Evolutionary conservation across 441 rosid genomes (phyloP).

Genomic region (Kokia cookei): DNA sequence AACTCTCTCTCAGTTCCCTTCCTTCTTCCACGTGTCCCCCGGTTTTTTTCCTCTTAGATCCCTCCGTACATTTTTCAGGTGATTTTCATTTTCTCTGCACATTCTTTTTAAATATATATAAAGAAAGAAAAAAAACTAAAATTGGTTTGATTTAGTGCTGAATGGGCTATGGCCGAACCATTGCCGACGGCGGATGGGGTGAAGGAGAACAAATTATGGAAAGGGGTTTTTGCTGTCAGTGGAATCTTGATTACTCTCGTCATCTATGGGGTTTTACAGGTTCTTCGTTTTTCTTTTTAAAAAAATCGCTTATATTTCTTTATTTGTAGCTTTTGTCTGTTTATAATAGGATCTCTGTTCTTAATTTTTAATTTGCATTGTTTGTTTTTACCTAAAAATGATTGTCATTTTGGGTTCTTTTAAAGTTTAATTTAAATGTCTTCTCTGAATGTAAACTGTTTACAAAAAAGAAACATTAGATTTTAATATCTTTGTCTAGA

Average conservation of each 20-base stretch:
- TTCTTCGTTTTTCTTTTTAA: neutral
- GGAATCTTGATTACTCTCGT: constrained; percentile 96
- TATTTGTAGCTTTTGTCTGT: neutral
- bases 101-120: neutral
- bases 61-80: neutral
- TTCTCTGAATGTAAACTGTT: neutral
- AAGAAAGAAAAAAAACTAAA: neutral
- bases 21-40: neutral
- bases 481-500: neutral
- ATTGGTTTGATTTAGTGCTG: constrained; percentile 14
- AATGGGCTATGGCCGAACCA: constrained; percentile 69
- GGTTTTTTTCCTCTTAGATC: neutral
- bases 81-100: neutral
- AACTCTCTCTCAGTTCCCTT: neutral
- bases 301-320: neutral
- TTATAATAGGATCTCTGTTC: neutral
- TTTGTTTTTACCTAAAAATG: neutral
- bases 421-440: neutral
- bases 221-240: constrained; percentile 63
- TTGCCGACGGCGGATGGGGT: constrained; percentile 22
- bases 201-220: constrained; percentile 58
- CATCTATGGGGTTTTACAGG: constrained; percentile 87
- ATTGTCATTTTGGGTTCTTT: neutral
- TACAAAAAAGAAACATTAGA: neutral
- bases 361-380: neutral